These are phyloP conservation scores for Encephalitozoon intestinalis DNA, from an alignment of 371 early-diverging fungal genomes.

Conservation along the genomic window DNA sequence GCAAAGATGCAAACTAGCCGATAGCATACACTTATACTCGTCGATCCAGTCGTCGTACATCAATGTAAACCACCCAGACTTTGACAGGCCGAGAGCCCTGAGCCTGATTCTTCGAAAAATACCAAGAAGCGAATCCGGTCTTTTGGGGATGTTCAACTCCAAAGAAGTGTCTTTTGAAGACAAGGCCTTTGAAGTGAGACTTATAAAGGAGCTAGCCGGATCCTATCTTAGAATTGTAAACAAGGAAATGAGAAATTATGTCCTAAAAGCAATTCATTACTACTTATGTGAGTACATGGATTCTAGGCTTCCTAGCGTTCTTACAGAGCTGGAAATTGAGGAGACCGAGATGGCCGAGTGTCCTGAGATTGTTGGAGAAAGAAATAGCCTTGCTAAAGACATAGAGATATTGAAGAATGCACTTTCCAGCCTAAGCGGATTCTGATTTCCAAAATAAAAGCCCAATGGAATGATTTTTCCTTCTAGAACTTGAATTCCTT, in stretches of 20 bases:
- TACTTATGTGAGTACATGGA: neutral
- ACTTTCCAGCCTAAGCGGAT: neutral
- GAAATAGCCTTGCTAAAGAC: neutral
- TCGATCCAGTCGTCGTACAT: conserved; percentile 12
- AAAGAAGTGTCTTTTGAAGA: neutral
- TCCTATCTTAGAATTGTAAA: conserved; percentile 3
- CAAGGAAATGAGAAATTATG: conserved; percentile 4
- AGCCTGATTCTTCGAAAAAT: neutral
- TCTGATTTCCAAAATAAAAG: neutral
- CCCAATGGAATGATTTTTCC: neutral
- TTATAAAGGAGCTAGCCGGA: neutral
- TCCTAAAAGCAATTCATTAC: neutral
- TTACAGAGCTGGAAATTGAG: neutral
- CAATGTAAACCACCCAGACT: conserved; percentile 31
- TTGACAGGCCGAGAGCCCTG: neutral
- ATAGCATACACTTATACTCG: neutral
- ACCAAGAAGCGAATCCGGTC: neutral
- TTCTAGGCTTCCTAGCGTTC: no score
- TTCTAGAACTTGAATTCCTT: neutral
- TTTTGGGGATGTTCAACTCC: neutral
- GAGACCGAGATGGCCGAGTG: neutral
- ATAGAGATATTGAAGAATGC: neutral
- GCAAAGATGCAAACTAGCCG: neutral
- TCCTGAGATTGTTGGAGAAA: neutral
- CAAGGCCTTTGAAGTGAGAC: neutral